phyloP scores from a whole-genome alignment of 345 rosid genomes.

The Psidium friedrichsthalianum region DNA sequence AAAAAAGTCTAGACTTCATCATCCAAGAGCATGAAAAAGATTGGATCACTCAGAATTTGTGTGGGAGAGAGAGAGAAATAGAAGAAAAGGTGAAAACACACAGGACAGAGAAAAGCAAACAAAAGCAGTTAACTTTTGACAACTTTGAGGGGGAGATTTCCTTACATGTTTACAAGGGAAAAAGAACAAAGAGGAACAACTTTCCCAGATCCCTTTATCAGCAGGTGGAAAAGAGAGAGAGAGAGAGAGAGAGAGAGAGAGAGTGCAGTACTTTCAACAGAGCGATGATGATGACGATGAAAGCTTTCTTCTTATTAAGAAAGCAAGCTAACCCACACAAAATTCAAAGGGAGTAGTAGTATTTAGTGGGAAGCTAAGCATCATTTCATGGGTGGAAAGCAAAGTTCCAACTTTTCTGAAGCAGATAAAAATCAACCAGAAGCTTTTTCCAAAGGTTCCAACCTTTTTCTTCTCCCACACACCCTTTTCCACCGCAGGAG shows the following conservation, averaged over 20 bases:
- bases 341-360: slow-evolving; percentile 9
- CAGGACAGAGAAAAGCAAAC: slow-evolving; percentile 7
- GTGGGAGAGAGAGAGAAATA: background rate
- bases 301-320: slow-evolving; percentile 8
- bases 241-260: background rate
- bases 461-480: background rate
- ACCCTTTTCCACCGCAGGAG: background rate
- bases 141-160: background rate
- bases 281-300: background rate
- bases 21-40: slow-evolving; percentile 1
- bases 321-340: slow-evolving; percentile 4
- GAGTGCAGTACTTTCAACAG: slow-evolving; percentile 7
- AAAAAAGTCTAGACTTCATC: slow-evolving; percentile 12
- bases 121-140: slow-evolving; percentile 4
- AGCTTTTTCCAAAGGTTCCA: background rate
- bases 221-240: background rate
- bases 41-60: background rate
- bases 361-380: background rate
- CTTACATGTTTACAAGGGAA: slow-evolving; percentile 3
- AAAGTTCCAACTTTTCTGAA: background rate
- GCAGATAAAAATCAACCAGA: background rate
- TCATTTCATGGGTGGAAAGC: slow-evolving; percentile 1
- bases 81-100: slow-evolving; percentile 4
- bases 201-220: slow-evolving; percentile 7
- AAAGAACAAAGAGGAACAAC: slow-evolving; percentile 6